phyloP scores from a whole-genome alignment of 371 early-diverging fungal species.

The Mucor circinelloides region DNA sequence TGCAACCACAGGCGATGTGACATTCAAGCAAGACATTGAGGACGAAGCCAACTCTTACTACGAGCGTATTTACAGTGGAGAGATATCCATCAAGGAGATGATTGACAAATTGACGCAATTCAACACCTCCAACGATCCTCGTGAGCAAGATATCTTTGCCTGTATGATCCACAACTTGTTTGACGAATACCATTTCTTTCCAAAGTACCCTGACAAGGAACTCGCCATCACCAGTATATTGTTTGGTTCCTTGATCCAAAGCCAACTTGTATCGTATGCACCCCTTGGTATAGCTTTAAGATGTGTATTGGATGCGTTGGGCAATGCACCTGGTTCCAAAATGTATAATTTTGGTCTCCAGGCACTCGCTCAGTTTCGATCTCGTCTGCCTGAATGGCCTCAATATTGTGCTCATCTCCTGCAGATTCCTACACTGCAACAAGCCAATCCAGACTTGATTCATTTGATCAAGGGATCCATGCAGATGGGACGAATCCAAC shows the following conservation, averaged over 20 bases:
- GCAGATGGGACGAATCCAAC: conserved; percentile 24
- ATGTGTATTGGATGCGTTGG: conserved; percentile 84
- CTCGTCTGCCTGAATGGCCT: conserved; percentile 88
- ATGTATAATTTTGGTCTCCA: conserved; percentile 90
- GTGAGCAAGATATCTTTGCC: conserved; percentile 78
- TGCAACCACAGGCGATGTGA: conserved; percentile 22
- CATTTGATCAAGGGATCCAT: conserved; percentile 51
- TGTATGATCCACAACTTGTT: conserved; percentile 88
- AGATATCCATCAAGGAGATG: conserved; percentile 72
- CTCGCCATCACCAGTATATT: conserved; percentile 85
- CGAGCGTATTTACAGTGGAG: conserved; percentile 78
- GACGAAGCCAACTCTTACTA: conserved; percentile 79
- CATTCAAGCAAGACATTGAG: conserved; percentile 58
- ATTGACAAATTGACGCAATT: conserved; percentile 74
- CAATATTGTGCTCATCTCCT: conserved; percentile 81
- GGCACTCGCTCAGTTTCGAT: conserved; percentile 83
- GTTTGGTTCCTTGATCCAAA: conserved; percentile 88
- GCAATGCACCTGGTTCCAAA: conserved; percentile 77
- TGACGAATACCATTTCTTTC: conserved; percentile 94
- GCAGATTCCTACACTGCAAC: conserved; percentile 78
- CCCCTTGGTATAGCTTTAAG: conserved; percentile 82
- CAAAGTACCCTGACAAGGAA: conserved; percentile 92
- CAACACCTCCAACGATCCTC: conserved; percentile 65
- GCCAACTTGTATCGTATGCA: conserved; percentile 76
- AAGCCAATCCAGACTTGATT: conserved; percentile 78